Evolutionary conservation across 257 asterid species (phyloP).

Genomic region (Salvia hispanica): DNA sequence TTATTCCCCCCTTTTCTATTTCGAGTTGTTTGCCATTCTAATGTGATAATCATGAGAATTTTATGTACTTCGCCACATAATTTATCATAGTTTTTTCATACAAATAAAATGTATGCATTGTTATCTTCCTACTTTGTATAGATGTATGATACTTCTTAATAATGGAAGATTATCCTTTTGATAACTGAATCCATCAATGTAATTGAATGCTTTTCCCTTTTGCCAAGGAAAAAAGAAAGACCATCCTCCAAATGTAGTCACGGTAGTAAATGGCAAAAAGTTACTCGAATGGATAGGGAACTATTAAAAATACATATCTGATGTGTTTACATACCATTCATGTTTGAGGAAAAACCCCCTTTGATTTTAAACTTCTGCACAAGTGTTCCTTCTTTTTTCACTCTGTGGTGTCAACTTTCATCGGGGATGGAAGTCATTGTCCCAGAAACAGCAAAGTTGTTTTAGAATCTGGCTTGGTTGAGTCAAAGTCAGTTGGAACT

Average conservation of each 20-base stretch:
- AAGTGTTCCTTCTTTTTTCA: slow-evolving; percentile 26
- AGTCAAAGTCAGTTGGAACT: slow-evolving; percentile 72
- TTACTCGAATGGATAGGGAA: slow-evolving; percentile 23
- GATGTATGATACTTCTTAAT: background rate
- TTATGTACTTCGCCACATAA: slow-evolving; percentile 21
- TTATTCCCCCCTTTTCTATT: slow-evolving; percentile 26
- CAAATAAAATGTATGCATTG: slow-evolving; percentile 17
- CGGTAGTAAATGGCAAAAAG: slow-evolving; percentile 2
- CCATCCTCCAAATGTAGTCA: slow-evolving; percentile 16
- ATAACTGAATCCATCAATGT: slow-evolving; percentile 11
- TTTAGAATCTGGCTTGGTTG: slow-evolving; percentile 56
- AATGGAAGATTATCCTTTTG: slow-evolving; percentile 3
- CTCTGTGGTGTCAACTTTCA: slow-evolving; percentile 29
- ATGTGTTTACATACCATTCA: background rate
- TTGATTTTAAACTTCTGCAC: background rate
- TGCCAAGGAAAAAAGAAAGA: background rate
- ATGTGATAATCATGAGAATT: slow-evolving; percentile 15
- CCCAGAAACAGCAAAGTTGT: slow-evolving; percentile 55
- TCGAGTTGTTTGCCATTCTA: slow-evolving; percentile 25
- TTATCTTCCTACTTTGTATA: slow-evolving; percentile 20
- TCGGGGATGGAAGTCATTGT: slow-evolving; percentile 65
- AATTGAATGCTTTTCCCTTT: slow-evolving; percentile 8
- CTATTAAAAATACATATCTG: background rate
- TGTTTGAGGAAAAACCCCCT: slow-evolving; percentile 13
- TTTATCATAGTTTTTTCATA: slow-evolving; percentile 2